Base-by-base conservation (phyloP, 192 early-diverging fungal species). In the Kickxella alabastrina region DNA sequence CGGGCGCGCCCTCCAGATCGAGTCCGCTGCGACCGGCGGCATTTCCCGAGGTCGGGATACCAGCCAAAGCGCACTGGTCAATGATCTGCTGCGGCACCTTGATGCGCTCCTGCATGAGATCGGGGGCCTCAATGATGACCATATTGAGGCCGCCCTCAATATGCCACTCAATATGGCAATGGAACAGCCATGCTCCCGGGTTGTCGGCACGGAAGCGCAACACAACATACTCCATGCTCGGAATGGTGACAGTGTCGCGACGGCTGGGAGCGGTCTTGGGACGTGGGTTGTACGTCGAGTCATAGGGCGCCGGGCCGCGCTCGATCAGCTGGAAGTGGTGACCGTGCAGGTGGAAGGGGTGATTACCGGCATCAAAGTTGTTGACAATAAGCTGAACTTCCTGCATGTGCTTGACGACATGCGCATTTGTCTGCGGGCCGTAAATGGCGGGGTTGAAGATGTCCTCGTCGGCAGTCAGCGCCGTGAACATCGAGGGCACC, bases 271-370 rank as follows among this genome's bases (percentile, higher is more conserved):
- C 43, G 15, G 67, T 52, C 31, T 70, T 62, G 32, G 78, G 62
- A 23, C 66, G 62, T 17, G 67, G 56, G 36, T 63, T 61, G 34
- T 52, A 62, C 0, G 68, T 62, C 2, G 78, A 61, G 53, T 83
- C 71, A 59, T 85, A 88, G 2, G 65, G 65, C n/a, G 72, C 80
- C 12, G 65, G 54, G 43, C 84, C 80, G 25, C 81, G 80, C 46
- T 73, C 81, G 28, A 87, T 79, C 38, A 94, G 72, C 67, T 91
- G 87, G 81, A 92, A 92, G 10, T 68, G 65, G 63, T 91, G 87
- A 5, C 89, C 89, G 61, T 94, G 92, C 17, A 92, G 65, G 70
- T 94, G 92, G 79, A 93, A 82, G 53, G 82, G 65, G 39, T 95
- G 92, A 45, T 56, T 69, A 52, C 85, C 88, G 14, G 75, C 61